These are phyloP conservation scores for Lyophyllum decastes DNA, from an alignment of 768 basidiomycete genomes.

Conservation along the genomic window DNA sequence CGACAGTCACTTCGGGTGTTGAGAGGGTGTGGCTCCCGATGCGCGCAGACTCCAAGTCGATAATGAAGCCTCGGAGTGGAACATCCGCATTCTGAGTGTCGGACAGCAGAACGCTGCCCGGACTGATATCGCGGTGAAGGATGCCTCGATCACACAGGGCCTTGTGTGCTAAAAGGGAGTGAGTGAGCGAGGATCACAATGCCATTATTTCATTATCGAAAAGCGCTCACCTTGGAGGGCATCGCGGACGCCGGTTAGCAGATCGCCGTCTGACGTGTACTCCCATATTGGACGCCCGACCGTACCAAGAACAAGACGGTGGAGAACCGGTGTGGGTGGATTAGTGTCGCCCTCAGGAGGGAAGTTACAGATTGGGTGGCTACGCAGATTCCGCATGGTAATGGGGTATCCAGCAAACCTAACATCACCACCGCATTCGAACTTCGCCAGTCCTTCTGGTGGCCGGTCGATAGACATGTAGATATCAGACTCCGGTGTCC, in stretches of 20 bases:
- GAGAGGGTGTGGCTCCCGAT: neutral
- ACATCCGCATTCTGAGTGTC: neutral
- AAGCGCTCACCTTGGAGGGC: constrained; percentile 16
- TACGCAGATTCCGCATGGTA: constrained; percentile 7
- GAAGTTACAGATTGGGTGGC: neutral
- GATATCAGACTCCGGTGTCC: constrained; percentile 15
- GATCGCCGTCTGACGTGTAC: constrained; percentile 15
- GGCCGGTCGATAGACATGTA: constrained; percentile 12
- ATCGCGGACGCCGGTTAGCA: constrained; percentile 17
- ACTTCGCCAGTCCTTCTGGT: constrained; percentile 17
- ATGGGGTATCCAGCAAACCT: neutral
- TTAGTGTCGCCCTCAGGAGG: neutral
- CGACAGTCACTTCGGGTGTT: neutral
- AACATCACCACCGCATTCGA: constrained; percentile 17
- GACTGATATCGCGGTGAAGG: constrained; percentile 33
- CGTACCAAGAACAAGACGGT: constrained; percentile 18
- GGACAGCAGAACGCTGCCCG: constrained; percentile 37
- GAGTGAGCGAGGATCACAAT: neutral
- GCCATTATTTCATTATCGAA: neutral
- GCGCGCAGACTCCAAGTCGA: constrained; percentile 2
- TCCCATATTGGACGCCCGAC: constrained; percentile 21
- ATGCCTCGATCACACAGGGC: constrained; percentile 22
- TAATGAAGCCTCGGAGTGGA: neutral
- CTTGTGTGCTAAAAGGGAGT: constrained; percentile 18
- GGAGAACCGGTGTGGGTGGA: constrained; percentile 12